phyloP scores from a whole-genome alignment of 2,329 filamentous ascomycete genomes.

The Aspergillus sp. region DNA sequence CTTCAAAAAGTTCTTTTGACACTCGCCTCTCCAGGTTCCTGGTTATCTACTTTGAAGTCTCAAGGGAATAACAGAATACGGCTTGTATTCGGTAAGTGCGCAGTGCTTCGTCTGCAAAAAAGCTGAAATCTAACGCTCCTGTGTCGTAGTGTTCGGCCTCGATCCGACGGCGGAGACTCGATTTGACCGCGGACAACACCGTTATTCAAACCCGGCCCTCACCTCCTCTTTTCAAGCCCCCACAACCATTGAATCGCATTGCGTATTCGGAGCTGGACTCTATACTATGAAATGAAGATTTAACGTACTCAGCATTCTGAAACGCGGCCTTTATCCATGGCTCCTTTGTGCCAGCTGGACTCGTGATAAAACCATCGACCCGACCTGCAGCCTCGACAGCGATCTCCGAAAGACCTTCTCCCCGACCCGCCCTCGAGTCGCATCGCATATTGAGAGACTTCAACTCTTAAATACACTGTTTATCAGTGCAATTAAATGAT shows the following conservation, averaged over 20 bases:
- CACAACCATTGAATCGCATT: neutral
- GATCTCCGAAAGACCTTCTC: neutral
- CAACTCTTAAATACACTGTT: neutral
- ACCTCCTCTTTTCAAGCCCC: neutral
- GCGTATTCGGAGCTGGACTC: conserved; percentile 14
- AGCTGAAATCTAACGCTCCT: conserved; percentile 1
- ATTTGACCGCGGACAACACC: conserved; percentile 11
- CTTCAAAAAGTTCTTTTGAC: conserved; percentile 16
- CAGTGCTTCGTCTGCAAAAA: neutral
- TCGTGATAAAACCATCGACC: conserved; percentile 6
- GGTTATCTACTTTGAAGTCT: conserved; percentile 1
- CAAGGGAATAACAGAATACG: neutral
- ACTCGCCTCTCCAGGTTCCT: neutral
- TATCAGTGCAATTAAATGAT: neutral
- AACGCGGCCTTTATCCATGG: conserved; percentile 18
- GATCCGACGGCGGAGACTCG: conserved; percentile 11
- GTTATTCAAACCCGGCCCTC: neutral
- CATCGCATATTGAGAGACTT: neutral
- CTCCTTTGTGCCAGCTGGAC: conserved; percentile 14
- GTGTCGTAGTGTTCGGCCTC: conserved; percentile 5
- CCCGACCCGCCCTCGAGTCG: neutral
- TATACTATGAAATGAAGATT: conserved; percentile 13
- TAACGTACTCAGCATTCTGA: conserved; percentile 11
- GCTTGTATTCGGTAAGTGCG: neutral
- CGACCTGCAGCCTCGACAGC: neutral